Evolutionary conservation across 2,329 filamentous ascomycete genomes (phyloP), one percentile per base, ranked within the genome.

Genomic region (Penicillium sp.): DNA sequence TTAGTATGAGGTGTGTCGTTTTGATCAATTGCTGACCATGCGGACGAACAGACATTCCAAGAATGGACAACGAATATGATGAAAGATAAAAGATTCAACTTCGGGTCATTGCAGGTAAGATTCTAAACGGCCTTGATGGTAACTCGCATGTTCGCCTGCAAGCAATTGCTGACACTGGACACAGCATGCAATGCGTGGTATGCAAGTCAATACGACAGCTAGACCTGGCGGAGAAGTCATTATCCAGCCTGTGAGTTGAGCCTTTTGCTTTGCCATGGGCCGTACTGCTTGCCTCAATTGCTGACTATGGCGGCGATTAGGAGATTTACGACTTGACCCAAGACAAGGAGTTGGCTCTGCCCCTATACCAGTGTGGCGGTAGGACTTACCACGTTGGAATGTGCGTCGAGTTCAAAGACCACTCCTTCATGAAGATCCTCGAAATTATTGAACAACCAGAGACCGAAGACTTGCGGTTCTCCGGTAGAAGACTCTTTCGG

Each of bases 351-450:
- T 13, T n/a, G 34, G n/a, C 34, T 6, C 13, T n/a, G 11, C 34
- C 34, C 6, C 13, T 3, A 14, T 36, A 36, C 34, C n/a, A n/a
- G 13, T n/a, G n/a, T n/a, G 6, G 64, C 2, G 64, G 63, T 0
- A 65, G 67, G 14, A 43, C 63, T 0, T 72, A 71, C 49, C 61
- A 54, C 11, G 22, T 53, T 2, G 69, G 69, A 0, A 68, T 71
- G 47, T 71, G 68, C 0, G 62, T 79, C 1, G 72, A 79, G 51
- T 62, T 79, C 1, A 39, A 58, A 0, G 68, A 77, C 43, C 67
- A 65, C 0, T 65, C 71, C 0, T 82, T 79, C 44, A 55, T 81
- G 1, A 69, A 69, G 0, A 75, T 83, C 4, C 57, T 59, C 9
- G 49, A 65, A 2, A 73, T 83, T 1, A 52, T 70, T 13, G 52